phyloP scores from a whole-genome alignment of 306 rosid species.

The Hippophae rhamnoides region DNA sequence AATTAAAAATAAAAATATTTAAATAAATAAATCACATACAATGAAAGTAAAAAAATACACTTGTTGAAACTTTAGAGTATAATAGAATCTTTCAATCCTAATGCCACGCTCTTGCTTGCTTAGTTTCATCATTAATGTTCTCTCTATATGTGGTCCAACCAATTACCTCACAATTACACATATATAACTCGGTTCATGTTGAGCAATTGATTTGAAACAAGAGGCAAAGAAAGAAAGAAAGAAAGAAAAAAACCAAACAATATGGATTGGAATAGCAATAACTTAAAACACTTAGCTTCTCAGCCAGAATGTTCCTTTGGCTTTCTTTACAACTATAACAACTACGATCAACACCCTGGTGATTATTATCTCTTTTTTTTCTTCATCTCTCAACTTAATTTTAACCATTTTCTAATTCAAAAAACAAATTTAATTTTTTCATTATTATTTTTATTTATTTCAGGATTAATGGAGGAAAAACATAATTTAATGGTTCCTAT shows the following conservation, averaged over 20 bases:
- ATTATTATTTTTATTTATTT: not conserved
- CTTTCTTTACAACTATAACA: conserved; percentile 56
- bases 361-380: conserved; percentile 5
- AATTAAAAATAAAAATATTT: too few species aligned
- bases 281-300: conserved; percentile 52
- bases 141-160: conserved; percentile 46
- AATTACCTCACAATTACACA: conserved; percentile 22
- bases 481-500: conserved; percentile 23
- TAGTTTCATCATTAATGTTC: conserved; percentile 10
- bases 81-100: conserved; percentile 24
- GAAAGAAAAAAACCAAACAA: conserved; percentile 7
- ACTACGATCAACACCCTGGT: conserved; percentile 58
- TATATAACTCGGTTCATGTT: conserved; percentile 19
- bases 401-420: not conserved
- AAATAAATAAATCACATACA: too few species aligned
- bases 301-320: conserved; percentile 53
- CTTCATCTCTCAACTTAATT: not conserved
- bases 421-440: not conserved
- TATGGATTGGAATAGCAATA: conserved; percentile 72
- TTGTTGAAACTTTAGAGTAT: not conserved
- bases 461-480: conserved; percentile 57
- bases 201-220: conserved; percentile 19
- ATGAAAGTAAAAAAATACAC: too few species aligned
- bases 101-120: conserved; percentile 29
- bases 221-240: conserved; percentile 21